Conservation (phyloP, 2,329 filamentous ascomycete species). For the Fusarium transvaalense region DNA sequence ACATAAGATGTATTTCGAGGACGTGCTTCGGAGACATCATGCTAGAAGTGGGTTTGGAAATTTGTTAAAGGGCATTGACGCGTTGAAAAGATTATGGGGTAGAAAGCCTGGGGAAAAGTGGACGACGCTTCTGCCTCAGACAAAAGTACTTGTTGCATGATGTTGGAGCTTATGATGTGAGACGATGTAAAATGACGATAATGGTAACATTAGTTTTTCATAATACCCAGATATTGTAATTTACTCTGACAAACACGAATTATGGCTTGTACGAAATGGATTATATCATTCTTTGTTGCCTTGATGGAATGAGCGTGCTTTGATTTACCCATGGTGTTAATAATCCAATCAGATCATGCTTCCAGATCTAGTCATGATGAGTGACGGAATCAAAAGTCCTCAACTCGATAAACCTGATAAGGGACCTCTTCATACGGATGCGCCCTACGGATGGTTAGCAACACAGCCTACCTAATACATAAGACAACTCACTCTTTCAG, state of each 20-base stretch:
- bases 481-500: conserved; percentile 68
- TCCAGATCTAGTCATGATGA: fast-evolving
- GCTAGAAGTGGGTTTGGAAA: conserved; percentile 45
- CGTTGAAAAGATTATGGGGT: conserved; percentile 43
- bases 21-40: conserved; percentile 31
- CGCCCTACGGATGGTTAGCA: conserved; percentile 42
- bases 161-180: fast-evolving
- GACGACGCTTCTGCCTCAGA: conserved; percentile 45
- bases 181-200: not conserved
- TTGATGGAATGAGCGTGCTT: too few species aligned
- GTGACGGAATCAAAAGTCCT: conserved; percentile 38
- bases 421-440: conserved; percentile 48
- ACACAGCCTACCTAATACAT: fast-evolving
- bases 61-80: conserved; percentile 41
- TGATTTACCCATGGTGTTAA: too few species aligned
- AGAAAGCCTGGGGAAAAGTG: conserved; percentile 43
- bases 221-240: conserved; percentile 22
- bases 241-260: too few species aligned
- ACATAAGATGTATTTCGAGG: conserved; percentile 45
- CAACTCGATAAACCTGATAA: conserved; percentile 44
- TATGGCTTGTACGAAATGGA: too few species aligned
- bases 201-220: not conserved
- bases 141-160: conserved; percentile 49
- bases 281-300: too few species aligned
- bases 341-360: not conserved